Percentiles rank a stretch among this genome's conserved stretches.
These are phyloP conservation scores for Chaetomium strumarium DNA, from an alignment of 2,329 filamentous ascomycete species.

Conservation along the genomic window DNA sequence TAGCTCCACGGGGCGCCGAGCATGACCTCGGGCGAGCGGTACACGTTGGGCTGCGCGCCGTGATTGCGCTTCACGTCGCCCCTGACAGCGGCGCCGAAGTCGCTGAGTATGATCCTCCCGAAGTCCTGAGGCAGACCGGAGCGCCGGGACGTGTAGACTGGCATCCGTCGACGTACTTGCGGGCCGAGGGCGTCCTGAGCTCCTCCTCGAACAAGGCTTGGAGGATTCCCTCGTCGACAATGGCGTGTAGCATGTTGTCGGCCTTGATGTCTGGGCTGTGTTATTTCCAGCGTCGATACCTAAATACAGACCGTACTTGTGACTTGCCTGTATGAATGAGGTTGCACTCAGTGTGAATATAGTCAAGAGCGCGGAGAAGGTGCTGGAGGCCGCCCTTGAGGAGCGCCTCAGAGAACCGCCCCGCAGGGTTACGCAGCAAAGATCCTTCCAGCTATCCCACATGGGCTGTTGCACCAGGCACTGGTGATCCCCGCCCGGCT, in stretches of 20 bases:
- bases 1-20: constrained; percentile 33
- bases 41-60: constrained; percentile 31
- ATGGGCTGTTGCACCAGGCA: constrained; percentile 35
- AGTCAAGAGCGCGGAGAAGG: constrained; percentile 37
- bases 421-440: constrained; percentile 33
- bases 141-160: constrained; percentile 33
- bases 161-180: constrained; percentile 28
- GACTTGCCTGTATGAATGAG: constrained; percentile 41
- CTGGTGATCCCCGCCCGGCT: constrained; percentile 29
- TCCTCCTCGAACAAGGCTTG: constrained; percentile 31
- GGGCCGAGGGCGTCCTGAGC: constrained; percentile 31
- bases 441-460: constrained; percentile 36
- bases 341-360: constrained; percentile 37
- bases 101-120: constrained; percentile 31
- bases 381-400: constrained; percentile 31
- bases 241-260: constrained; percentile 34
- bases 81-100: constrained; percentile 32
- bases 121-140: constrained; percentile 30
- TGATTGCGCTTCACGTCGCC: constrained; percentile 27
- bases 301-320: too few relatives aligned
- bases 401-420: constrained; percentile 34
- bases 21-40: constrained; percentile 34
- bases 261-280: constrained; percentile 40
- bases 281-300: too few relatives aligned
- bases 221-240: constrained; percentile 30